Base-by-base conservation (phyloP, 768 basidiomycete species). In the Boletellus sp. region DNA sequence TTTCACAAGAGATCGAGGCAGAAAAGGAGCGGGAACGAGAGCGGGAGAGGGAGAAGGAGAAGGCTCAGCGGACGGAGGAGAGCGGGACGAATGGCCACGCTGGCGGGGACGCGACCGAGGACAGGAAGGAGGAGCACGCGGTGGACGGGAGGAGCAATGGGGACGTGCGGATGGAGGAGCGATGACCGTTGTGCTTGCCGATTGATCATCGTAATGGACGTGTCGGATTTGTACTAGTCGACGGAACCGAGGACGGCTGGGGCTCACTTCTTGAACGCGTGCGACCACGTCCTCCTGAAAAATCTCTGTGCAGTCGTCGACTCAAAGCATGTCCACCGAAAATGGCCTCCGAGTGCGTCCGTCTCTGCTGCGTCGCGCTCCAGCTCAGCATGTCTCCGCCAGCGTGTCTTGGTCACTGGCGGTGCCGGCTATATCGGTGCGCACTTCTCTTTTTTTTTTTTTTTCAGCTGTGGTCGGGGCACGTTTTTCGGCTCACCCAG, bases 351-450 rank as follows among this genome's bases (percentile, higher is more conserved):
- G 75, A 71, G 79, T 80, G 66, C 59, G 76, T 76, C 55, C 45
- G 43, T 28, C 40, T 53, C 45, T 54, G 20, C 12, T 19, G 3
- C 32, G 10, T n/a, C 23, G 19, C 19, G 10, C 19, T 46, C 45
- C 22, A 38, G 20, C 58, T 64, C 47, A 57, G 38, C 13, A 48
- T 39, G 39, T 45, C 40, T 48, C n/a, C 28, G 36, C 35, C 45
- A 85, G 84, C 78, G 75, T 38, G 81, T 87, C 33, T 68, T 87
- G 53, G 81, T 87, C 54, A 86, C 85, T 32, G 85, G 92, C 42
- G 92, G 89, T 48, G 87, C 90, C 50, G 92, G 92, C 32, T 94
- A 94, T 72, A 94, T 94, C 58, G 92, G 91, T 89, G 48, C 51
- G 72, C 45, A 17, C 19, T 23, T 35, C 34, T 17, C 11, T 42